Percentiles rank a stretch among this genome's conserved stretches.
Conservation (phyloP, 2,329 filamentous ascomycete species). For the Cytospora piceae region DNA sequence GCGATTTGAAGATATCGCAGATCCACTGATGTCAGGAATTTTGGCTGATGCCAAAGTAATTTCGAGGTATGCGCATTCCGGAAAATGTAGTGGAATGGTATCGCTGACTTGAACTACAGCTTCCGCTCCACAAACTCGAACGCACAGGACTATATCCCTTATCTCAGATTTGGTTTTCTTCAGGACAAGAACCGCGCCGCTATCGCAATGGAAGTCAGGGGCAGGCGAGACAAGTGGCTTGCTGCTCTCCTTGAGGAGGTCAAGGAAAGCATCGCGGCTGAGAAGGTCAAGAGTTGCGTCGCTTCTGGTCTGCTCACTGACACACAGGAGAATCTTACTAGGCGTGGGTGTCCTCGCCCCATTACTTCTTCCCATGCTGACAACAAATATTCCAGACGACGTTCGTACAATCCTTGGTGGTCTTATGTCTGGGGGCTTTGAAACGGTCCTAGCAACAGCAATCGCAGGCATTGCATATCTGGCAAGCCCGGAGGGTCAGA, state of each 20-base stretch:
- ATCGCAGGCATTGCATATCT: slow-evolving; percentile 33
- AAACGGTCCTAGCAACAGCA: slow-evolving; percentile 33
- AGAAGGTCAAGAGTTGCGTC: slow-evolving; percentile 10
- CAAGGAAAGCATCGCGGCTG: background rate
- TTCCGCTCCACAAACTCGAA: slow-evolving; percentile 23
- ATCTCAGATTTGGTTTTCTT: slow-evolving; percentile 12
- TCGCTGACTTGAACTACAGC: slow-evolving; percentile 1
- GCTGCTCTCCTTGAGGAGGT: slow-evolving; percentile 14
- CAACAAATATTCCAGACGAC: slow-evolving; percentile 19
- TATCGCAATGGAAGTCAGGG: slow-evolving; percentile 2
- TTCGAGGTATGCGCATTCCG: slow-evolving; percentile 1
- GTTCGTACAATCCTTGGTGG: slow-evolving; percentile 33
- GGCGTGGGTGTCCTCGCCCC: background rate
- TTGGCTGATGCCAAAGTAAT: slow-evolving; percentile 18
- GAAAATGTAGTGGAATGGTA: background rate
- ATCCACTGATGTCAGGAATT: slow-evolving; percentile 19
- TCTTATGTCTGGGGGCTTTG: slow-evolving; percentile 35
- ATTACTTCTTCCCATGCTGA: background rate
- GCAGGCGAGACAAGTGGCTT: slow-evolving; percentile 20
- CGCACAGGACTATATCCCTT: slow-evolving; percentile 18
- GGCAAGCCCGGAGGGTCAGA: slow-evolving; percentile 30
- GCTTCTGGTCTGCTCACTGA: slow-evolving; percentile 19
- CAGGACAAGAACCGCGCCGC: slow-evolving; percentile 3
- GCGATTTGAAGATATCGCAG: slow-evolving; percentile 17
- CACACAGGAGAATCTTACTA: slow-evolving; percentile 10